Base-by-base conservation (phyloP, 176 grass and related monocot species). In the Aechmea fasciata region DNA sequence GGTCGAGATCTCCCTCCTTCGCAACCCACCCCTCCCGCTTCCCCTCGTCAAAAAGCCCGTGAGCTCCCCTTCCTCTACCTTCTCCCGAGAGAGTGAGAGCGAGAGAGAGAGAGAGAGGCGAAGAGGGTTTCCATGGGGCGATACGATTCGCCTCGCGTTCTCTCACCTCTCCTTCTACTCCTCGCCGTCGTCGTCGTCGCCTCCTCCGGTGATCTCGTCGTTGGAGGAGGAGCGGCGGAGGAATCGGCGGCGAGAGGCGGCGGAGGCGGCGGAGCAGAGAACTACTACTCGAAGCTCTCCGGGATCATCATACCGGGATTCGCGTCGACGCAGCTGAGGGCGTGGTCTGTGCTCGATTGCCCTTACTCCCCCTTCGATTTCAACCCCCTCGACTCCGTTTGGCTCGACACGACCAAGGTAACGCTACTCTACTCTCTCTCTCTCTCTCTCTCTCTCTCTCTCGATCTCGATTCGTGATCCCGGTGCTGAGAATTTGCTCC, bases 261-360 rank as follows among this genome's bases (percentile, higher is more conserved):
- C 3, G 91, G 13, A 41, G 85, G 71, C 9, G 73, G 74, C 48
- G 80, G 76, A 20, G 88, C 73, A 49, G 77, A 66, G 69, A 83
- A 81, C 19, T 87, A 87, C 66, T 87, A 89, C 73, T 76, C 77
- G 67, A 96, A 96, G 79, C 79, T 96, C 2, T 96, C 93, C 52
- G 93, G 93, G 70, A 91, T 96, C 10, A 96, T 96, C 57, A 96
- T 96, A 76, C 92, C 93, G 11, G 93, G 88, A 18, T 96, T 87
- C 76, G 93, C 93, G 66, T 92, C 93, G 49, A 91, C 93, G 78
- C 86, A 96, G 88, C 86, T 96, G 69, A 81, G 93, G 66, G 93
- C 93, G 64, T 96, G 93, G 93, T 92, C 93, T n/a, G 88, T 96
- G 51, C 88, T 92, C 15, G 88, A 96, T 51, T 96, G 93, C 83